Evolutionary conservation across 2,329 filamentous ascomycete genomes (phyloP), one percentile per base, ranked within the genome.

Genomic region (Nothophoma quercina): DNA sequence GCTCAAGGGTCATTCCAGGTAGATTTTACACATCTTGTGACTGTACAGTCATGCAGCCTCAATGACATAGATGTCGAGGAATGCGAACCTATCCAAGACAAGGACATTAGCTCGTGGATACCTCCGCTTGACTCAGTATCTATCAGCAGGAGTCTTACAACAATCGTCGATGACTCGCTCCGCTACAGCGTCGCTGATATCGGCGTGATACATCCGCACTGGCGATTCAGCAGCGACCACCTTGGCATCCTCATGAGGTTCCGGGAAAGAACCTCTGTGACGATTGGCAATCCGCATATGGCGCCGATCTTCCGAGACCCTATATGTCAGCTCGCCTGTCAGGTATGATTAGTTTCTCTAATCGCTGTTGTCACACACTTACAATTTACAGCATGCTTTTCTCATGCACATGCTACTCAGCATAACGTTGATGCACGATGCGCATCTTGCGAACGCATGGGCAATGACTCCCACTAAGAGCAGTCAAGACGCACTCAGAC

Each of bases 331-430:
- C 65, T 82, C n/a, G 75, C 75, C 0, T 72, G 71, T 12, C 64
- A 69, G 35, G 79, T 81, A 71, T 49, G 73, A 58, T 32, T 15
- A 3, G 7, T 7, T 15, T 8, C 25, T 13, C 18, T 7, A 10
- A n/a, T 2, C 3, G 16, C n/a, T n/a, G n/a, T n/a, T n/a, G n/a
- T 28, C 5, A 9, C 18, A 4, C 2, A 5, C 13, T 16, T 6
- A 25, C 16, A 8, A 40, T 26, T 6, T 0, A 3, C 26, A 81
- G 79, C 71, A 83, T 40, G 76, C 79, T 0, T 85, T 81, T 47
- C 72, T 86, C 5, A 78, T 84, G 71, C 83, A 86, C 63, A 72
- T 80, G 38, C 74, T 84, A 15, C 71, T 85, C 23, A 75, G 80
- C 16, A 60, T 85, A 18, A 80, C 83, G 2, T 65, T 81, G 3